Evolutionary conservation across 495 filamentous ascomycete genomes (phyloP).

Genomic region (Coniosporium apollinis): DNA sequence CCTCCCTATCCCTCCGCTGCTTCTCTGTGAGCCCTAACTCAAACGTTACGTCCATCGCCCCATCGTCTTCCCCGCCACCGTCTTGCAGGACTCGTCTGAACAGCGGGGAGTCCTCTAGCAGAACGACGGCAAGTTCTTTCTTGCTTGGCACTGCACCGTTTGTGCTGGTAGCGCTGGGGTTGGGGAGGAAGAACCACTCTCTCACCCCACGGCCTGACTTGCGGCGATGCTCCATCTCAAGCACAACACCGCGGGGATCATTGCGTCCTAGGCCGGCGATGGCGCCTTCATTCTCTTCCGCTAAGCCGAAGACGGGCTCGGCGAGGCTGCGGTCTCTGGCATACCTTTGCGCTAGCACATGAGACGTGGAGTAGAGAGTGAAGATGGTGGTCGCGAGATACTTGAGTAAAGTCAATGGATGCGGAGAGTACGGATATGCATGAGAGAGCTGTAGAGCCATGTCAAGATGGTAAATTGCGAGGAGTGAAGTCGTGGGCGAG

Average conservation of each 20-base stretch:
- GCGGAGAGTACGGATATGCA: constrained; percentile 40
- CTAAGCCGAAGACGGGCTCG: constrained; percentile 60
- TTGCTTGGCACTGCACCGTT: constrained; percentile 10
- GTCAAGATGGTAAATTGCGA: constrained; percentile 54
- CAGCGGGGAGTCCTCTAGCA: constrained; percentile 63
- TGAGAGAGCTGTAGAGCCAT: constrained; percentile 23
- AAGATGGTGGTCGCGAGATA: constrained; percentile 55
- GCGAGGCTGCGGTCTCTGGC: constrained; percentile 52
- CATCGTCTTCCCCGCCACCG: constrained; percentile 26
- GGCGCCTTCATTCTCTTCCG: constrained; percentile 58
- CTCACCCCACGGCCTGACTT: constrained; percentile 60
- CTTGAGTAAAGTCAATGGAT: constrained; percentile 40
- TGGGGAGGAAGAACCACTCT: constrained; percentile 59
- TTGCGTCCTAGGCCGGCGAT: constrained; percentile 42
- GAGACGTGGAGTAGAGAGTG: constrained; percentile 44
- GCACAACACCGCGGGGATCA: constrained; percentile 40
- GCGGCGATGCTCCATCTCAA: constrained; percentile 74
- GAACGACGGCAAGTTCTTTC: constrained; percentile 34
- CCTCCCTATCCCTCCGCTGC: constrained; percentile 69
- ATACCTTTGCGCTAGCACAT: constrained; percentile 47
- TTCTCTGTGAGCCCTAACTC: constrained; percentile 76
- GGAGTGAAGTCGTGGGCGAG: constrained; percentile 33
- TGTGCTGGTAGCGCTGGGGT: constrained; percentile 7
- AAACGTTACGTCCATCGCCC: constrained; percentile 50
- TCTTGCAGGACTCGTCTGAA: constrained; percentile 35